These are phyloP conservation scores for Daucus carota DNA, from an alignment of 129 eudicot genomes.

Conservation along the genomic window DNA sequence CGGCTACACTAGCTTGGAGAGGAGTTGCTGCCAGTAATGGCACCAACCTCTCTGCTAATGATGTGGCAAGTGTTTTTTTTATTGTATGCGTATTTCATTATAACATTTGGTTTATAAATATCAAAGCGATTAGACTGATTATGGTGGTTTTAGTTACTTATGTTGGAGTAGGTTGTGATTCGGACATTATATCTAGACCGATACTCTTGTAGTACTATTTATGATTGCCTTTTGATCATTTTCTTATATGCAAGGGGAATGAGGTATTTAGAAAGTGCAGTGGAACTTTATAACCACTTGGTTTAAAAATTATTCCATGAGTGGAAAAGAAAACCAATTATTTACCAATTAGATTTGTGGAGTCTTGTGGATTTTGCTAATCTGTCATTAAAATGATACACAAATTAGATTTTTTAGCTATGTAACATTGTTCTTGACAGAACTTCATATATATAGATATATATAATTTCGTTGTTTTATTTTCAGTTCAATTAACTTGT, in stretches of 20 bases:
- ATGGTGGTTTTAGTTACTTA: not conserved
- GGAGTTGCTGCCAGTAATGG: conserved; percentile 70
- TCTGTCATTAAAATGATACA: not conserved
- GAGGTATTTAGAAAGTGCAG: too few species aligned
- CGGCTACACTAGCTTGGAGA: conserved; percentile 72
- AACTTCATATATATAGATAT: too few species aligned
- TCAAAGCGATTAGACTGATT: not conserved
- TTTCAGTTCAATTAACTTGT: not conserved
- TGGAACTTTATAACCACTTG: not conserved
- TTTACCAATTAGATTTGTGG: not conserved
- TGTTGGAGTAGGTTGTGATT: too few species aligned
- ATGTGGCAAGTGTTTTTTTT: conserved; percentile 41
- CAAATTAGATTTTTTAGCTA: too few species aligned
- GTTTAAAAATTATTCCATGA: not conserved
- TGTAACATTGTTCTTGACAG: too few species aligned
- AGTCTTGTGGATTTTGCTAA: not conserved
- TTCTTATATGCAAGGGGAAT: not conserved
- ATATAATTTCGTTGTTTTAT: not conserved
- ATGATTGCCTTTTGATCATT: not conserved
- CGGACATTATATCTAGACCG: not conserved
- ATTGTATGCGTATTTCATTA: too few species aligned
- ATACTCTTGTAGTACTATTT: not conserved
- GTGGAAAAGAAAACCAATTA: not conserved
- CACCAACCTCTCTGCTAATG: conserved; percentile 51
- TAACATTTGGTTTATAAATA: not conserved